Conservation (phyloP, 83 land plant species). For the Picea mariana region DNA sequence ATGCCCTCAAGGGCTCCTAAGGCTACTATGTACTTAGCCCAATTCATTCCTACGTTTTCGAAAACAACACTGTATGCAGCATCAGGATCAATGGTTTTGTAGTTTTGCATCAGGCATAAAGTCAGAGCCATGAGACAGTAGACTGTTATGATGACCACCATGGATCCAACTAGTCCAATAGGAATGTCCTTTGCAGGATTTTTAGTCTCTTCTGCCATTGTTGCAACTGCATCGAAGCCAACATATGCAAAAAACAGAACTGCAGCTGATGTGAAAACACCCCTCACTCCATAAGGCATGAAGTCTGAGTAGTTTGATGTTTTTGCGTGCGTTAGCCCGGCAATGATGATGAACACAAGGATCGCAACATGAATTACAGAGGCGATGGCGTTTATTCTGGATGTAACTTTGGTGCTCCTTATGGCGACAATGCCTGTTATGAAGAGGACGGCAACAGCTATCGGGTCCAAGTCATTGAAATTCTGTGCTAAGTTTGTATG, state of each 20-base stretch:
- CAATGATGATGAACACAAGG: conserved; percentile 78
- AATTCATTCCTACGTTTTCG: conserved; percentile 40
- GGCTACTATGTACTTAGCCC: conserved; percentile 89
- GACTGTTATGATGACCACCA: conserved; percentile 47
- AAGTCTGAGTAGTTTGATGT: conserved; percentile 53
- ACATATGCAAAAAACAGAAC: conserved; percentile 86
- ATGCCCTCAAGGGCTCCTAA: conserved; percentile 83
- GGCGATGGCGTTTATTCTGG: conserved; percentile 80
- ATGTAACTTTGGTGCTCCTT: conserved; percentile 71
- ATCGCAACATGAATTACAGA: conserved; percentile 65
- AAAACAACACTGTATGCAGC: conserved; percentile 83
- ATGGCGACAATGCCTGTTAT: conserved; percentile 53
- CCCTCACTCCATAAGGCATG: conserved; percentile 70
- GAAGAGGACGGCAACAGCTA: conserved; percentile 66
- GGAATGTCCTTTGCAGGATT: conserved; percentile 84
- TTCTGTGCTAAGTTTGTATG: conserved; percentile 37
- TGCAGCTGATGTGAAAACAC: conserved; percentile 70
- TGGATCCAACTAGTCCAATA: conserved; percentile 77
- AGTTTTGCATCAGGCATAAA: conserved; percentile 67
- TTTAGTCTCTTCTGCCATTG: conserved; percentile 91
- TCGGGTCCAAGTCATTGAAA: conserved; percentile 80
- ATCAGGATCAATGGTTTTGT: conserved; percentile 48
- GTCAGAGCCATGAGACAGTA: conserved; percentile 81
- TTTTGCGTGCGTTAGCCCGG: conserved; percentile 84
- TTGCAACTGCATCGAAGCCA: conserved; percentile 85